These are phyloP conservation scores for Neonectria punicea DNA, from an alignment of 2,329 filamentous ascomycete species.

Conservation along the genomic window DNA sequence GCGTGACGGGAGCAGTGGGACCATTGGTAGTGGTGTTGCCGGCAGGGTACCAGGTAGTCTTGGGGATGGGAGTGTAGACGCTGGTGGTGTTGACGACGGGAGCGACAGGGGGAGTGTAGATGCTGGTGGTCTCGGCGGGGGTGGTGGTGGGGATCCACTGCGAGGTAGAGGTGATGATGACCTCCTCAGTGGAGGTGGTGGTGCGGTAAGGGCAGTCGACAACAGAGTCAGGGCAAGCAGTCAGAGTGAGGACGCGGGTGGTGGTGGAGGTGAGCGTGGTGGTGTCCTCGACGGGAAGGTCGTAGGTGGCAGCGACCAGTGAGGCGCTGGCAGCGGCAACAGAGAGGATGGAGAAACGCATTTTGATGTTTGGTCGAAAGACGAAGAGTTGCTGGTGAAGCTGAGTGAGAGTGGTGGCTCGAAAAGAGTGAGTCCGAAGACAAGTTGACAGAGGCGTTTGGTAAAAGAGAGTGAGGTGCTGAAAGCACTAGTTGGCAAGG, in stretches of 20 bases:
- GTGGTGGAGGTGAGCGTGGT: slow-evolving; percentile 57
- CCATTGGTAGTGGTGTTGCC: slow-evolving; percentile 41
- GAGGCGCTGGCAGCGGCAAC: slow-evolving; percentile 55
- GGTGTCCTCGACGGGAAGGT: slow-evolving; percentile 45
- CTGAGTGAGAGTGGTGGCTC: slow-evolving; percentile 19
- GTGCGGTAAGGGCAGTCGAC: slow-evolving; percentile 55
- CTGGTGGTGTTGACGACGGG: slow-evolving; percentile 40
- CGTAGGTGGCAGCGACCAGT: slow-evolving; percentile 45
- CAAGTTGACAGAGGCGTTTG: slow-evolving; percentile 23
- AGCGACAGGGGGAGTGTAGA: slow-evolving; percentile 29
- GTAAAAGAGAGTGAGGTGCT: slow-evolving; percentile 36
- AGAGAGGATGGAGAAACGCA: slow-evolving; percentile 58
- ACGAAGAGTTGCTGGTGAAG: slow-evolving; percentile 15
- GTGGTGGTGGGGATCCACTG: slow-evolving; percentile 30
- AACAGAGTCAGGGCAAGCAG: slow-evolving; percentile 56
- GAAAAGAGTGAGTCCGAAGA: slow-evolving; percentile 15
- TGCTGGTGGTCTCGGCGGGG: slow-evolving; percentile 46
- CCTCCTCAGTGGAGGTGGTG: slow-evolving; percentile 33
- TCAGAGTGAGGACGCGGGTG: slow-evolving; percentile 59
- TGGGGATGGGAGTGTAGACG: slow-evolving; percentile 32
- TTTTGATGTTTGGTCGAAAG: slow-evolving; percentile 47
- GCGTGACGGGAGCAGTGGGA: slow-evolving; percentile 37
- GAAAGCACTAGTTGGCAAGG: slow-evolving; percentile 35
- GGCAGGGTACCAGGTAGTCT: slow-evolving; percentile 41
- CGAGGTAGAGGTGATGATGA: slow-evolving; percentile 34